Percentiles rank a stretch among this genome's conserved stretches.
These are phyloP conservation scores for Cercospora citrullina DNA, from an alignment of 2,329 filamentous ascomycete genomes.

Conservation along the genomic window DNA sequence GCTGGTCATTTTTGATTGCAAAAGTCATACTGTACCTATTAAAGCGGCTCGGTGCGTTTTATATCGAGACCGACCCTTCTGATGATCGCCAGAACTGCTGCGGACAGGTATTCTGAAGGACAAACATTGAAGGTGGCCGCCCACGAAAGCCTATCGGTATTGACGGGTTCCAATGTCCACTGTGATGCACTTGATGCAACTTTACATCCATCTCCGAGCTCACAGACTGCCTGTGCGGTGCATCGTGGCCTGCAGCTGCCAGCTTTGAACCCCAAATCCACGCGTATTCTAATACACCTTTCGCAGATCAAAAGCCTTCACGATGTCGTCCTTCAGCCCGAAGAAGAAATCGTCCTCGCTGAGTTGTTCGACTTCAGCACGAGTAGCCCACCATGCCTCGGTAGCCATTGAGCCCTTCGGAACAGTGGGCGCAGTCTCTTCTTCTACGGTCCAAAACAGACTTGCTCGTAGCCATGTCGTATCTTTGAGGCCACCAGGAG, in stretches of 20 bases:
- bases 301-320: conserved; percentile 18
- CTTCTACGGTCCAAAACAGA: conserved; percentile 19
- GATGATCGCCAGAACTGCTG: not conserved
- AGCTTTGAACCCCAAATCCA: too few relatives aligned
- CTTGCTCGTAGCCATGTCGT: conserved; percentile 23
- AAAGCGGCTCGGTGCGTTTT: not conserved
- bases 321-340: conserved; percentile 20
- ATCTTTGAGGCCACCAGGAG: conserved; percentile 17
- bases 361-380: conserved; percentile 17
- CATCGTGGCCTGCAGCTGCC: too few relatives aligned
- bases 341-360: conserved; percentile 17
- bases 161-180: not conserved
- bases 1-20: not conserved
- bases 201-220: not conserved
- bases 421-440: conserved; percentile 12
- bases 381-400: conserved; percentile 19
- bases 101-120: not conserved
- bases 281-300: too few relatives aligned
- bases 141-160: not conserved
- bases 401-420: conserved; percentile 14
- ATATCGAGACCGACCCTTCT: not conserved
- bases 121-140: not conserved
- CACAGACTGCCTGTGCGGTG: not conserved
- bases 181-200: too few relatives aligned
- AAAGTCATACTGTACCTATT: not conserved